phyloP scores from a whole-genome alignment of 1,284 basidiomycete species.

The Leccinum subfulvum region DNA sequence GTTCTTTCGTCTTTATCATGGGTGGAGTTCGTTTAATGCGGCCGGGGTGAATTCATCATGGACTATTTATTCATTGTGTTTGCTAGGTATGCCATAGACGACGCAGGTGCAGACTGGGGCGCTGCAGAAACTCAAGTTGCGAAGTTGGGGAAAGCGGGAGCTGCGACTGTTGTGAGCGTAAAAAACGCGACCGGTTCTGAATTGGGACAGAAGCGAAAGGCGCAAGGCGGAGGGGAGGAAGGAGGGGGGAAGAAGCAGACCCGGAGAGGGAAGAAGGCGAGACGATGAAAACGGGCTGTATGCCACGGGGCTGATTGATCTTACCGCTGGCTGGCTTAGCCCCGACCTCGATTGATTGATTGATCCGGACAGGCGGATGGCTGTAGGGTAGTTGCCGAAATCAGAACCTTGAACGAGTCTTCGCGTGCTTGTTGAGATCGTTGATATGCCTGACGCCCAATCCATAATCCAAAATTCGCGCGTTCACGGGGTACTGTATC shows the following conservation, averaged over 20 bases:
- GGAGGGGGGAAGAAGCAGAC: slow-evolving; percentile 50
- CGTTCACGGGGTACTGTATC: background rate
- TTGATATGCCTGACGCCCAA: background rate
- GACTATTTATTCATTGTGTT: background rate
- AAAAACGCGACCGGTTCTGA: slow-evolving; percentile 40
- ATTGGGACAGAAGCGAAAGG: slow-evolving; percentile 64
- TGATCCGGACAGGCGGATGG: background rate
- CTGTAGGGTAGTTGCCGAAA: background rate
- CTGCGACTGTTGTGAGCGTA: slow-evolving; percentile 70
- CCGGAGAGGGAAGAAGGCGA: slow-evolving; percentile 59
- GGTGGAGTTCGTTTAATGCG: background rate
- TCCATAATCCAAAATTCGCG: background rate
- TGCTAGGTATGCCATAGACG: slow-evolving; percentile 76
- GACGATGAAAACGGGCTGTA: slow-evolving; percentile 37
- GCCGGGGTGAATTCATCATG: background rate
- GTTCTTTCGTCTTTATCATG: background rate
- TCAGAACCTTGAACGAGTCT: background rate
- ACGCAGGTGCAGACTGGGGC: slow-evolving; percentile 69
- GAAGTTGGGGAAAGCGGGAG: slow-evolving; percentile 47
- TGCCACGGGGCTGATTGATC: background rate
- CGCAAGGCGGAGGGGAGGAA: slow-evolving; percentile 35
- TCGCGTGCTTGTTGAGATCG: background rate
- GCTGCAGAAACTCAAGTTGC: slow-evolving; percentile 71
- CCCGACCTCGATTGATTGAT: background rate
- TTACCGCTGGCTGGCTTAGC: background rate